Base-by-base conservation (phyloP, 306 rosid genomes). In the Gillenia trifoliata region DNA sequence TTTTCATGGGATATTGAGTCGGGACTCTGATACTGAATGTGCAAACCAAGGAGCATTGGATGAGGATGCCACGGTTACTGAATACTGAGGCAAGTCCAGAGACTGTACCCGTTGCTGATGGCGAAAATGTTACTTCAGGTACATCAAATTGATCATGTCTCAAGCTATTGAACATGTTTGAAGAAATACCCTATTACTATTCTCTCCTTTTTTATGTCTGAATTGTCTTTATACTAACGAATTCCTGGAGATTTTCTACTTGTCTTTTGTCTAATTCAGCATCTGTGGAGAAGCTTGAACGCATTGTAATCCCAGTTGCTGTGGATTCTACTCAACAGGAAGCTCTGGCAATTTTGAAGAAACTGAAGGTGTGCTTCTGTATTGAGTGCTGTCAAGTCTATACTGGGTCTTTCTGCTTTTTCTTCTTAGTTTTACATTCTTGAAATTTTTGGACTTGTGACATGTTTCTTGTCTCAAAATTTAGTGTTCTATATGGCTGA, bases 321-420 rank as follows among this genome's bases (percentile, higher is more conserved):
- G 87, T 87, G 73, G 98, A 93, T 86, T 83, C 91, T 79, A 84
- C 94, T 41, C 98, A 93, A 79, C 87, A 80, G 79, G 91, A 89
- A 84, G 97, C 98, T 59, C 64, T 91, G 75, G 84, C 86, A 43
- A 75, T 86, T 83, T 70, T 93, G 80, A 93, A 80, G 80, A 76
- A 86, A 76, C 76, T 93, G 82, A 87, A 93, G 98, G 98, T 93
- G 70, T 77, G 88, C 70, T 78, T 83, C 69, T 70, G 10, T 74
- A 19, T 49, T 74, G 20, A 29, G 19, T 64, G n/a, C 40, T 38
- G 0, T 69, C 22, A 17, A 22, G 16, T 20, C 54, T 15, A 36
- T 30, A 19, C 57, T 77, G 52, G 20, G 40, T 41, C 15, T 30
- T 30, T 70, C 3, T 72, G 29, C 49, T 45, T 38, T 71, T 40